phyloP scores from a whole-genome alignment of 768 basidiomycete species.

The Panaeolus cyanescens region DNA sequence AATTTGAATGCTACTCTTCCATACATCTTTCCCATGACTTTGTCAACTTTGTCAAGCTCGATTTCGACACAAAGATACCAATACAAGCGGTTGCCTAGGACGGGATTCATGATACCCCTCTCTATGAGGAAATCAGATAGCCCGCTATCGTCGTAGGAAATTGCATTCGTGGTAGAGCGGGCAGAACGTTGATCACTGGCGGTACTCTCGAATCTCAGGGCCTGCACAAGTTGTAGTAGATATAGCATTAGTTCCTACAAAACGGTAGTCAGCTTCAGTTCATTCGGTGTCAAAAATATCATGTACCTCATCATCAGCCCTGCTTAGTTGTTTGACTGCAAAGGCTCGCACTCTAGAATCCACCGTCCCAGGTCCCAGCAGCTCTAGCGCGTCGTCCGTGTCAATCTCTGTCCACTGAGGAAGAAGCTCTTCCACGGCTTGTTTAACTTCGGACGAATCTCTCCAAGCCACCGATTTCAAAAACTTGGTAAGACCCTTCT shows the following conservation, averaged over 20 bases:
- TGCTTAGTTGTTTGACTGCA: constrained; percentile 86
- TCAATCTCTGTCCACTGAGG: constrained; percentile 98
- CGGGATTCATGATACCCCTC: constrained; percentile 78
- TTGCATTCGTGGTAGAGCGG: constrained; percentile 70
- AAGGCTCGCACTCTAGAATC: constrained; percentile 93
- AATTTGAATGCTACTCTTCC: constrained; percentile 89
- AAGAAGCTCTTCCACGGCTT: constrained; percentile 93
- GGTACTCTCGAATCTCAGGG: constrained; percentile 92
- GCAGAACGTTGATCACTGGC: constrained; percentile 77
- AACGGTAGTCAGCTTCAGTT: background rate
- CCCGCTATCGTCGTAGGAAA: constrained; percentile 90
- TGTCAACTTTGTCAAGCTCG: constrained; percentile 84
- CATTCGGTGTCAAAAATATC: background rate
- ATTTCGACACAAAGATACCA: constrained; percentile 99
- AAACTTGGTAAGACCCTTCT: constrained; percentile 95
- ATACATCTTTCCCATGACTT: constrained; percentile 90
- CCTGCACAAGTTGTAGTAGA: constrained; percentile 94
- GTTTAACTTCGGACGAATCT: constrained; percentile 94
- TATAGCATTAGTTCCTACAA: constrained; percentile 88
- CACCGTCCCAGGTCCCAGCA: constrained; percentile 87
- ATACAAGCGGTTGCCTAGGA: constrained; percentile 89
- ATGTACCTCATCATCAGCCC: constrained; percentile 93
- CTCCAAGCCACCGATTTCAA: constrained; percentile 97
- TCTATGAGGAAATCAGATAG: constrained; percentile 90
- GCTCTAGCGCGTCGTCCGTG: constrained; percentile 93